Conservation (phyloP, 768 basidiomycete species). For the Pholiota microspora region DNA sequence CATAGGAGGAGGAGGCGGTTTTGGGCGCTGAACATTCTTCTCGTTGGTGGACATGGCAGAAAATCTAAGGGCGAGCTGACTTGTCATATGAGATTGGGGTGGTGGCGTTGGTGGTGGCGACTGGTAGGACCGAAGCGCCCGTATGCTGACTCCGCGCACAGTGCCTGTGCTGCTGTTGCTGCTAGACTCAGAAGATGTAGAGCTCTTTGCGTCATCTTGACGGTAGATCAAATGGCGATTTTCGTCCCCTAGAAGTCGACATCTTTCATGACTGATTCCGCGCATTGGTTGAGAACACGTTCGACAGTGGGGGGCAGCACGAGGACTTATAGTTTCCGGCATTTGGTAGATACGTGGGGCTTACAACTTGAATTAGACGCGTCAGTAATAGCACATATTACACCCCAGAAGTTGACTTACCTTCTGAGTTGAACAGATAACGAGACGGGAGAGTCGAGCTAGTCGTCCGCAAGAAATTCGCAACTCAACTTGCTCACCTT, state of each 20-base stretch:
- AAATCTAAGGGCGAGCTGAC: neutral
- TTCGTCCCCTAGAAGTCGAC: neutral
- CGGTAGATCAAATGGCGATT: neutral
- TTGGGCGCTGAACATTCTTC: too few species aligned
- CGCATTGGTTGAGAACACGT: neutral
- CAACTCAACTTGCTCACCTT: neutral
- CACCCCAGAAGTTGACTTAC: neutral
- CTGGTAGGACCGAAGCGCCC: neutral
- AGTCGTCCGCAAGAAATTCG: neutral
- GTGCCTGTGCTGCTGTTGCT: neutral
- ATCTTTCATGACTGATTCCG: neutral
- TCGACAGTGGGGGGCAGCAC: neutral
- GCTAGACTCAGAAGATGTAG: neutral
- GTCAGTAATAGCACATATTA: neutral
- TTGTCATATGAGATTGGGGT: neutral
- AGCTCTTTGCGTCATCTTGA: neutral
- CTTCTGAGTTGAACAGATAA: neutral
- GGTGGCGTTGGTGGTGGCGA: neutral
- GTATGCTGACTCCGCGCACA: neutral
- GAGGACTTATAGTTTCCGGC: neutral
- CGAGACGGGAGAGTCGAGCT: neutral
- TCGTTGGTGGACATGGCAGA: too few species aligned
- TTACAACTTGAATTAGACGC: neutral
- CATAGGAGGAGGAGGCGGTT: neutral
- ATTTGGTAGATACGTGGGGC: neutral